Percentiles rank a stretch among this genome's conserved stretches.
These are phyloP conservation scores for Irpex sp. DNA, from an alignment of 1,284 basidiomycete species.

Conservation along the genomic window DNA sequence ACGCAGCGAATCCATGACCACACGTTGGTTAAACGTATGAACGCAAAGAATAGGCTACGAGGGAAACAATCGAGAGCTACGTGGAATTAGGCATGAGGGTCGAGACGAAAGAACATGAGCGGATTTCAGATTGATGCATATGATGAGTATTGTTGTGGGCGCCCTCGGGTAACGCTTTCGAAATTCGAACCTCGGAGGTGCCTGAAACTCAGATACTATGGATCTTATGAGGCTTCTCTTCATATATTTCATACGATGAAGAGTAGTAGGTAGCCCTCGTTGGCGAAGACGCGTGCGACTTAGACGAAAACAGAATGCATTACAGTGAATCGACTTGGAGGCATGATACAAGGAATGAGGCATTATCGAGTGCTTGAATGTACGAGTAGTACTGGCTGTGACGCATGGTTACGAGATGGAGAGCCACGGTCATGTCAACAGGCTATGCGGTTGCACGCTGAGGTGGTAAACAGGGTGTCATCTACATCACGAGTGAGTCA, in stretches of 20 bases:
- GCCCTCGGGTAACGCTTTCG: background rate
- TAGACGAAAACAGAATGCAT: background rate
- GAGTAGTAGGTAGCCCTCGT: too few relatives aligned
- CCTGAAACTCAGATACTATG: background rate
- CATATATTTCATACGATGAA: too few relatives aligned
- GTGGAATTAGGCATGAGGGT: constrained; percentile 7
- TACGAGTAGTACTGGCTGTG: background rate
- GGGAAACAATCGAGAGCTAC: background rate
- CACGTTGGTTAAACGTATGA: background rate
- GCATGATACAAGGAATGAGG: background rate
- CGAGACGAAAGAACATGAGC: background rate
- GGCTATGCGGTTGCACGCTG: background rate
- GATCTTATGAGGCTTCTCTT: background rate
- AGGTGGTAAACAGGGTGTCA: background rate
- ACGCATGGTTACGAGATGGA: background rate
- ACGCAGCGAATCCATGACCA: constrained; percentile 6
- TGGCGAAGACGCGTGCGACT: too few relatives aligned
- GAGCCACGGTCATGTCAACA: background rate
- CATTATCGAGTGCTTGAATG: background rate
- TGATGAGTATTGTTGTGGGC: background rate
- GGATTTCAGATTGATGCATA: background rate
- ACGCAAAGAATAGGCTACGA: background rate
- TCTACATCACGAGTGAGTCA: background rate
- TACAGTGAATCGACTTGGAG: background rate
- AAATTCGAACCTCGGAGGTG: background rate